phyloP scores from a whole-genome alignment of 73 alveolate species.

The Breviolum minutum region DNA sequence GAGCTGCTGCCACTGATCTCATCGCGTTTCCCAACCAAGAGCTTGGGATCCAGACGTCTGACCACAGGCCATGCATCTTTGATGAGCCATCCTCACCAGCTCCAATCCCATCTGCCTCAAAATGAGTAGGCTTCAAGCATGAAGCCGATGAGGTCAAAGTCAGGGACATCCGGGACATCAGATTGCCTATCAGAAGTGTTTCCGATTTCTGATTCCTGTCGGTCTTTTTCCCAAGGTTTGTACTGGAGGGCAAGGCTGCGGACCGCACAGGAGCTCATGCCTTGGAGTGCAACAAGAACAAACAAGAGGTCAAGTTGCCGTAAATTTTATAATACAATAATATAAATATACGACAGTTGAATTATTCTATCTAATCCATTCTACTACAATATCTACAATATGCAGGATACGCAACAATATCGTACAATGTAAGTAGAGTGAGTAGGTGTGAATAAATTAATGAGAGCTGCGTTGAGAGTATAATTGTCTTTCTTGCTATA shows the following conservation, averaged over 20 bases:
- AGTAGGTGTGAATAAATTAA: too few species aligned
- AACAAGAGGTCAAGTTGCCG: background rate
- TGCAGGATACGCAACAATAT: background rate
- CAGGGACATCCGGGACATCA: background rate
- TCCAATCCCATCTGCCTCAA: constrained; percentile 78
- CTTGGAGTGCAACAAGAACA: background rate
- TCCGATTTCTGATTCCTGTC: background rate
- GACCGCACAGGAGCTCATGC: constrained; percentile 83
- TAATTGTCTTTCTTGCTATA: too few species aligned
- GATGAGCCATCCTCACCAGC: constrained; percentile 80
- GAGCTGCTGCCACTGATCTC: background rate
- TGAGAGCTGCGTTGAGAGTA: too few species aligned
- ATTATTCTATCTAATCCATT: background rate
- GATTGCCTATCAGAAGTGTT: background rate
- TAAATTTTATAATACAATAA: too few species aligned
- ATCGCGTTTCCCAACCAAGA: background rate
- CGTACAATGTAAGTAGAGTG: too few species aligned
- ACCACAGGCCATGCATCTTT: constrained; percentile 87
- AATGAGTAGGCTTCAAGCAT: background rate
- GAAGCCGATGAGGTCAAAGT: background rate
- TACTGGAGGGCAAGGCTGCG: constrained; percentile 87
- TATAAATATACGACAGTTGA: too few species aligned
- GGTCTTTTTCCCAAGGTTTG: background rate
- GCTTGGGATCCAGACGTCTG: constrained; percentile 14
- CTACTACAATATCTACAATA: background rate